Base-by-base conservation (phyloP, 192 early-diverging fungal genomes). In the Lobulomyces angularis region DNA sequence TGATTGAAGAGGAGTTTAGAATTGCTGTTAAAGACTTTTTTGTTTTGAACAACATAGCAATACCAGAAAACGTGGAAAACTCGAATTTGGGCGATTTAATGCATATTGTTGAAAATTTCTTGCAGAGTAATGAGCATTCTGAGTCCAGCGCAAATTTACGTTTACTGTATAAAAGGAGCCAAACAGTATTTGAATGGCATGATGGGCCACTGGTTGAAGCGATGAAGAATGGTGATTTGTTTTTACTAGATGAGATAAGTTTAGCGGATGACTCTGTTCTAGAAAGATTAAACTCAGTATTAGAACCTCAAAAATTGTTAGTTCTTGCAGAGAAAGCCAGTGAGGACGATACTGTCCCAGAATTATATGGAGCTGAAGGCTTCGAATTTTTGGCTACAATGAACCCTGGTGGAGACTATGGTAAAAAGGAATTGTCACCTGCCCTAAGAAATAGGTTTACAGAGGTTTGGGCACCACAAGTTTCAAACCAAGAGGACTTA, bases 331-430 rank as follows among this genome's bases (percentile, higher is more conserved):
- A 98, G 58, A 88, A 92, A 42, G 82, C 82, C 14, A 77, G 83
- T 16, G 56, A 48, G 0, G 45, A 58, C 1, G 64, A 81, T 37
- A 51, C 61, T 20, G 65, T 89, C 26, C 79, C 83, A 45, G 74
- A 81, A 24, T 61, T 93, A 37, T 56, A 59, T 7, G 90, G 71
- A 0, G 55, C 46, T 5, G 55, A 63, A 3, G 74, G 71, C 7
- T 98, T 98, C 62, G 77, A 80, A 38, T 94, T 98, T 58, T 60
- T 94, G 11, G 91, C 94, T 1, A 98, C 94, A 2, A 98, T 98
- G 94, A 98, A 98, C 59, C 94, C 94, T 3, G 94, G 94, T 27
- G 94, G 94, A 33, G 94, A 98, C 58, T 95, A 91, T 56, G 94
- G 94, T 29, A 98, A 98, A 62, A 93, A 93, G 51, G 94, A 98